Evolutionary conservation across 164 flowering plant genomes (phyloP).

Genomic region (Malania oleifera): DNA sequence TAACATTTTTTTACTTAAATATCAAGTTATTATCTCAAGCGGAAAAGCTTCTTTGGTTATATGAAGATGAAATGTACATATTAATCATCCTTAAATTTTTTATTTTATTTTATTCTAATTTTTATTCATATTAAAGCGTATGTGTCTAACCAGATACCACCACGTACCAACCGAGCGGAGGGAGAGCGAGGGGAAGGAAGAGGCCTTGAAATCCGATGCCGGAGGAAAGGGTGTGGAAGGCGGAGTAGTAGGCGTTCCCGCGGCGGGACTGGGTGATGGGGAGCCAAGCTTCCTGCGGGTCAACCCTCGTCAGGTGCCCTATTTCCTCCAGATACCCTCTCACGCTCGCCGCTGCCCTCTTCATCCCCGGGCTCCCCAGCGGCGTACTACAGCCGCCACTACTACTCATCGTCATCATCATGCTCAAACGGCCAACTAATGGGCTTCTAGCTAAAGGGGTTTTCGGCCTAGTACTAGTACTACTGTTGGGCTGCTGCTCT

Average conservation of each 20-base stretch:
- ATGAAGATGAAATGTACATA: no score
- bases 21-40: no score
- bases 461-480: no score
- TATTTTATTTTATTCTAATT: no score
- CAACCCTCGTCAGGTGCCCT: conserved; percentile 48
- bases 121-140: no score
- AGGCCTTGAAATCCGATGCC: conserved; percentile 51
- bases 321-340: conserved; percentile 42
- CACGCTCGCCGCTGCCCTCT: conserved; percentile 44
- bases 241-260: conserved; percentile 40
- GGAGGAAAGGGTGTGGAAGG: conserved; percentile 41
- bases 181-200: conserved; percentile 41
- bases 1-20: no score
- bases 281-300: conserved; percentile 53
- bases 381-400: no score
- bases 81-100: no score
- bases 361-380: conserved; percentile 48
- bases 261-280: conserved; percentile 48
- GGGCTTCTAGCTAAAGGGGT: conserved; percentile 37
- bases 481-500: no score
- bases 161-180: conserved; percentile 42
- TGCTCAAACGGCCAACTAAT: conserved; percentile 32
- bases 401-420: no score
- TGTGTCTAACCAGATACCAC: no score
- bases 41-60: no score